Evolutionary conservation across 768 basidiomycete species (phyloP).

Genomic region (Termitomyces sp.): DNA sequence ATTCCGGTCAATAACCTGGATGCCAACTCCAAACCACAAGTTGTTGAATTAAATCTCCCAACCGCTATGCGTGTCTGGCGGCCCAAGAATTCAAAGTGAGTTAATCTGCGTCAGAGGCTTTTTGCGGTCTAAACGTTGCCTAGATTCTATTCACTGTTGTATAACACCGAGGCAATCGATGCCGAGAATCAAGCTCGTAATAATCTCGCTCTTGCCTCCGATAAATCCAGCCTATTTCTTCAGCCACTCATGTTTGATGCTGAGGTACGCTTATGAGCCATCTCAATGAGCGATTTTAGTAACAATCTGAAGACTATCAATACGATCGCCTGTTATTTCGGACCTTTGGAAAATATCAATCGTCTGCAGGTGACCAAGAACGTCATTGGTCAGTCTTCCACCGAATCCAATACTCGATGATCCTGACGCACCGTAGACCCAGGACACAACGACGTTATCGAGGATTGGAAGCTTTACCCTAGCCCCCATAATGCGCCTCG

Average conservation of each 20-base stretch:
- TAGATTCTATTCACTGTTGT: conserved; percentile 40
- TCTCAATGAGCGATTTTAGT: background rate
- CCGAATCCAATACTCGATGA: background rate
- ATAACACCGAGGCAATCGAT: conserved; percentile 50
- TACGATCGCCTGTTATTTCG: conserved; percentile 53
- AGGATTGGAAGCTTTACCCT: conserved; percentile 27
- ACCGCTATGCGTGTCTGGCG: conserved; percentile 58
- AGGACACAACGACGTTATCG: conserved; percentile 1
- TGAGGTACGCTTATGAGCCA: conserved; percentile 33
- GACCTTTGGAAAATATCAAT: conserved; percentile 53
- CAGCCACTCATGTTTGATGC: conserved; percentile 55
- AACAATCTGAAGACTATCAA: conserved; percentile 37
- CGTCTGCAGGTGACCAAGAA: conserved; percentile 18
- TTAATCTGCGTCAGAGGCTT: background rate
- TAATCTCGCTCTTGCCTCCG: conserved; percentile 10
- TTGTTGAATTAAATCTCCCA: conserved; percentile 44
- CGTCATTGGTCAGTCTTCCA: conserved; percentile 12
- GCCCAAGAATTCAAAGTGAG: conserved; percentile 46
- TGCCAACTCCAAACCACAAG: conserved; percentile 16
- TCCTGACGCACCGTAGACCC: background rate
- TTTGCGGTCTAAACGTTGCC: background rate
- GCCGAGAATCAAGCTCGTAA: conserved; percentile 24
- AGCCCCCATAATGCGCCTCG: conserved; percentile 55
- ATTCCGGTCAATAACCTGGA: conserved; percentile 16
- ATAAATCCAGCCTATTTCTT: conserved; percentile 36